Evolutionary conservation across 192 early-diverging fungal species (phyloP).

Genomic region (Podila epicladia): DNA sequence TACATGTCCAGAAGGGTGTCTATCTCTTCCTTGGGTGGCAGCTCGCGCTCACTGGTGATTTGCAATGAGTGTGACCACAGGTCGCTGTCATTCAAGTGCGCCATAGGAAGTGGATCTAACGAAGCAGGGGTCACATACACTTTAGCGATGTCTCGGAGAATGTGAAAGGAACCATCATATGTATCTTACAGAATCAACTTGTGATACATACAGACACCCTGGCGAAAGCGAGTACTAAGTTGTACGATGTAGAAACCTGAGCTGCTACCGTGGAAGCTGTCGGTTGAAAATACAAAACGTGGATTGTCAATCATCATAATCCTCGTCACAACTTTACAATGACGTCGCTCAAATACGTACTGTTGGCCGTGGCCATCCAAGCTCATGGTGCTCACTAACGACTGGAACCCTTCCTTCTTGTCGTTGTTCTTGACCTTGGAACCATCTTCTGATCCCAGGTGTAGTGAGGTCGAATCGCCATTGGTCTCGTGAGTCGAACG

Average conservation of each 20-base stretch:
- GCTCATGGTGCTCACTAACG: conserved; percentile 71
- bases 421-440: too few relatives aligned
- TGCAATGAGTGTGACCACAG: conserved; percentile 49
- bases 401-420: conserved; percentile 55
- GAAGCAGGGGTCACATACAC: neutral
- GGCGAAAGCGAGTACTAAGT: conserved; percentile 68
- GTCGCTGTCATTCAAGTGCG: conserved; percentile 49
- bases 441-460: neutral
- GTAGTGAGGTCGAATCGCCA: conserved; percentile 21
- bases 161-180: too few relatives aligned
- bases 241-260: conserved; percentile 80
- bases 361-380: conserved; percentile 76
- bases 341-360: conserved; percentile 13
- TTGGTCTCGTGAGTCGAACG: neutral
- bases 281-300: too few relatives aligned
- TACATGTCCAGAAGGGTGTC: conserved; percentile 68
- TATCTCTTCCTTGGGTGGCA: conserved; percentile 69
- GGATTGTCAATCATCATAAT: too few relatives aligned
- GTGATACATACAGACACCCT: conserved; percentile 53
- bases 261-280: conserved; percentile 75
- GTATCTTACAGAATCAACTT: too few relatives aligned
- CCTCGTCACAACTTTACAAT: too few relatives aligned
- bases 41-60: conserved; percentile 51
- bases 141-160: too few relatives aligned
- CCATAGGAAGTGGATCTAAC: conserved; percentile 47